phyloP scores from a whole-genome alignment of 495 filamentous ascomycete genomes.

The Daldinia concentrica region DNA sequence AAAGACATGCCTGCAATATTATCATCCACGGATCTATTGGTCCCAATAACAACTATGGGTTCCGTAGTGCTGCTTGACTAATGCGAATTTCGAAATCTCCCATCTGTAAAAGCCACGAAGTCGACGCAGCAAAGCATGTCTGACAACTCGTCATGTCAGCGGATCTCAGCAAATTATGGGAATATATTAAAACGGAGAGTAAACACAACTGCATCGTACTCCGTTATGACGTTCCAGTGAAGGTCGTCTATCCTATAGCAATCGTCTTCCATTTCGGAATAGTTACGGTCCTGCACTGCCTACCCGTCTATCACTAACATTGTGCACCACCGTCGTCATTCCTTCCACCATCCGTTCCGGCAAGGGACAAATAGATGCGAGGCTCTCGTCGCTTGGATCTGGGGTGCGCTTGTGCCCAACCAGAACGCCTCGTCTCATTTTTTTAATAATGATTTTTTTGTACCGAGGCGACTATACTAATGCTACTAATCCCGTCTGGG shows the following conservation, averaged over 20 bases:
- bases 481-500: slow-evolving; percentile 15
- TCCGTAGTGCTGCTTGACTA: slow-evolving; percentile 20
- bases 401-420: slow-evolving; percentile 39
- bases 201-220: slow-evolving; percentile 31
- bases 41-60: slow-evolving; percentile 9
- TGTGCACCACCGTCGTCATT: slow-evolving; percentile 35
- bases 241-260: slow-evolving; percentile 29
- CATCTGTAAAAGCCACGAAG: slow-evolving; percentile 29
- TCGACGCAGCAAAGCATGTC: slow-evolving; percentile 17
- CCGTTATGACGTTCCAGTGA: slow-evolving; percentile 40
- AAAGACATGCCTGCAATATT: slow-evolving; percentile 18
- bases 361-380: slow-evolving; percentile 26
- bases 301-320: slow-evolving; percentile 37
- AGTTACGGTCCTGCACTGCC: slow-evolving; percentile 33
- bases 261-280: slow-evolving; percentile 22
- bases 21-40: slow-evolving; percentile 11
- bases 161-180: slow-evolving; percentile 16
- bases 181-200: slow-evolving; percentile 31
- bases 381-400: slow-evolving; percentile 30
- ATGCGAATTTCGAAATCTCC: slow-evolving; percentile 26
- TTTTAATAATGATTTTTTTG: neutral
- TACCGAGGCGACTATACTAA: slow-evolving; percentile 17
- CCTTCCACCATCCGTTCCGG: slow-evolving; percentile 25
- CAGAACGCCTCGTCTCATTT: slow-evolving; percentile 20
- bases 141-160: slow-evolving; percentile 25